Evolutionary conservation across 352 stramenopile species (phyloP), one percentile per base, ranked within the genome.

Genomic region (Pythium apleroticum): DNA sequence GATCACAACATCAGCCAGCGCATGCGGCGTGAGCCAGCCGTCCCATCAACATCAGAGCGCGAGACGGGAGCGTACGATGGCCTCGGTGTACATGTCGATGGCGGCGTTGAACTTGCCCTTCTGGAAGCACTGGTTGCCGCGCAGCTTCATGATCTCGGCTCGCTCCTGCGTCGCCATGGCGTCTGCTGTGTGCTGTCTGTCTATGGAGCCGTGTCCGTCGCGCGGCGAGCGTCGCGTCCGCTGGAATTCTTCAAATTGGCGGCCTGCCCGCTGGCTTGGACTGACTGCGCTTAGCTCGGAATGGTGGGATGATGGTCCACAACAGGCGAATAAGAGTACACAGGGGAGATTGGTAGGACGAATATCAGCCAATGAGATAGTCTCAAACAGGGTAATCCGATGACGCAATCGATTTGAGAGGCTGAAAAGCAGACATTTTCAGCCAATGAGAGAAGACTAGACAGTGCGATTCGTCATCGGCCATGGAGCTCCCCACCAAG

Each of bases 1-100:
- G 57, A 20, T 7, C 35, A 24, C 39, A 46, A 46, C 17, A 46
- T 46, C 39, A 25, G 17, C 10, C 15, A 43, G 35, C 12, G 15
- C 35, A 14, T n/a, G n/a, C n/a, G n/a, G n/a, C 30, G 30, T 33
- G 30, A 33, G 30, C 5, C 30, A 10, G 10, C 30, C 10, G 30
- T 9, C 10, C 30, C 5, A 33, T 35, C 17, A 50, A 17, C 15
- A 8, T 11, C 6, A 37, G 20, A 54, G n/a, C n/a, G n/a, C n/a
- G 46, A 24, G 30, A 48, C 10, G 30, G 15, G 15, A 64, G 46
- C 72, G 65, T 77, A 89, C 86, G 61, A 94, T 94, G 19, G 86
- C 86, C 61, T 92, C 82, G 3, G 86, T 94, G 69, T 94, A 94
- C 80, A 90, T 90, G 74, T 94, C 86, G 60, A 94, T 88, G 57